Base-by-base conservation (phyloP, 75 land plant species). In the Pinus albicaulis region DNA sequence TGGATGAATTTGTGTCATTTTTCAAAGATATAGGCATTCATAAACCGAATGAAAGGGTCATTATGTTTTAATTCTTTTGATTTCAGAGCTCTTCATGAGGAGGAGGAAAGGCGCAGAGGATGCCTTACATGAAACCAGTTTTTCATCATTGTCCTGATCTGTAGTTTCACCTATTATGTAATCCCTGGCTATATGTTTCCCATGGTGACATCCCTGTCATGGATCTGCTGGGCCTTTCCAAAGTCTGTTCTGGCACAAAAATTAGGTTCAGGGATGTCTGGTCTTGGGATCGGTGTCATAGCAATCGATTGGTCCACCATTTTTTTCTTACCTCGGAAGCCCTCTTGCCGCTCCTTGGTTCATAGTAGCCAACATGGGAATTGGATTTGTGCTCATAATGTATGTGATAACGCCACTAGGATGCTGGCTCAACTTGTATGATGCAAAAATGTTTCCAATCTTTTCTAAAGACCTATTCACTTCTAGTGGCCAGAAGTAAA, bases 271-370 rank as follows among this genome's bases (percentile, higher is more conserved):
- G 90, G 92, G 6, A 74, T 80, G 13, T 22, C 62, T 22, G 92
- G 92, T 31, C 76, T 90, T 13, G 92, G 92, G 6, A 44, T 90
- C 16, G 90, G 83, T 14, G 75, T 82, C 16, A 23, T 90, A 55
- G 84, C 78, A 5, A 55, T 90, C 53, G 90, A 90, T 53, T 90
- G 92, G 92, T 77, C 90, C 48, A 75, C 92, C 13, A 34, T 87
- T 55, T 72, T 72, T 83, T 19, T 64, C 87, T 44, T 90, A 79
- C 73, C 86, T 88, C 17, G 85, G 86, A n/a, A 89, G 89, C 73
- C 91, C 91, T n/a, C 89, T 89, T 4, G 91, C 86, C 12, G 77
- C 79, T 70, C 91, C 91, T 8, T 86, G 86, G 80, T 87, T 87
- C 22, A 89, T 89, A 60, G 85, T 77, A 7, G 89, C 87, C 55